These are phyloP conservation scores for Brettanomyces anomalus DNA, from an alignment of 805 yeast species.

Conservation along the genomic window DNA sequence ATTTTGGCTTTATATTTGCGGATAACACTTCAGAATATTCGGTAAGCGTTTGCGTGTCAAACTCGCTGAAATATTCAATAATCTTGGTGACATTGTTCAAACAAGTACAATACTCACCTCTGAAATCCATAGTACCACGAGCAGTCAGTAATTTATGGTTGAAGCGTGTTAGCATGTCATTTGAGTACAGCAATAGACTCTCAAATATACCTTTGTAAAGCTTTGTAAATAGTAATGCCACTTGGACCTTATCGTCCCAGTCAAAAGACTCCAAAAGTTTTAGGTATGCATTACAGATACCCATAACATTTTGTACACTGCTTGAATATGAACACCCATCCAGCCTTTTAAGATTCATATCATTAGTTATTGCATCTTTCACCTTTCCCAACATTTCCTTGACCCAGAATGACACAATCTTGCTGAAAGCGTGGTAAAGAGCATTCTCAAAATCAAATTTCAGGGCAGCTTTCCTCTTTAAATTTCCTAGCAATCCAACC, in stretches of 20 bases:
- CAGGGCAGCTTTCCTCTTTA: conserved; percentile 13
- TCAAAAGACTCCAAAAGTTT: conserved; percentile 46
- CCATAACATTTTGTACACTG: conserved; percentile 19
- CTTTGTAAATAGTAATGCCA: conserved; percentile 51
- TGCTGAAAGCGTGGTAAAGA: conserved; percentile 16
- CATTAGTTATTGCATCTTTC: conserved; percentile 46
- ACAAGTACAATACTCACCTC: conserved; percentile 21
- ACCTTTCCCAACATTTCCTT: conserved; percentile 22
- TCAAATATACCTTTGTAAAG: conserved; percentile 57
- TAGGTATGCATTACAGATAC: conserved; percentile 27
- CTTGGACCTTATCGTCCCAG: conserved; percentile 61
- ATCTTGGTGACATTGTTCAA: conserved; percentile 21
- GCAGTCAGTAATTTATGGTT: conserved; percentile 12
- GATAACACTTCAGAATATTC: conserved; percentile 11
- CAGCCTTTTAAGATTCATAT: conserved; percentile 36
- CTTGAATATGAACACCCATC: conserved; percentile 22
- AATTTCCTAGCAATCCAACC: conserved; percentile 9
- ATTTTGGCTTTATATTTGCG: background rate
- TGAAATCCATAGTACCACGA: conserved; percentile 5
- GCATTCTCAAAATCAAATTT: conserved; percentile 18
- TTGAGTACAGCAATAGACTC: conserved; percentile 45
- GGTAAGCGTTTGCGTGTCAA: conserved; percentile 5
- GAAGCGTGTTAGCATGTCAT: conserved; percentile 18
- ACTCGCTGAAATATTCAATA: conserved; percentile 7
- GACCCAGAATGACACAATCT: conserved; percentile 19